phyloP scores from a whole-genome alignment of 2,329 filamentous ascomycete genomes.

The Penicillium sp. region DNA sequence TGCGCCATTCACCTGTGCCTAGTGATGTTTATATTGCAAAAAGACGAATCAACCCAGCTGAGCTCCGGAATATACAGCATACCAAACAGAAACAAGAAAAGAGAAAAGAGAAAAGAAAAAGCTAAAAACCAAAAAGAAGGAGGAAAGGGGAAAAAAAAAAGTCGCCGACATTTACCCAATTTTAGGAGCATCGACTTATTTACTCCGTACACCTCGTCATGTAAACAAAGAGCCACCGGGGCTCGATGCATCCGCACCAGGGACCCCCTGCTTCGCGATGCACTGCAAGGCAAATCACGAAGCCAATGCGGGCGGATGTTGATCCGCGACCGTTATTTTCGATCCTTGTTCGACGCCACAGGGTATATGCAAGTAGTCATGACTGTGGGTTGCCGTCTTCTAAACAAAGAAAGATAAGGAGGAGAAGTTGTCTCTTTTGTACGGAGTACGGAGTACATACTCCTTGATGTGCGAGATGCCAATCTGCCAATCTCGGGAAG shows the following conservation, averaged over 20 bases:
- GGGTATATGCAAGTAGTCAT: not conserved
- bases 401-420: not conserved
- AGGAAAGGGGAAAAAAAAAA: not conserved
- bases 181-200: constrained; percentile 7
- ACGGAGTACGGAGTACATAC: too few species aligned
- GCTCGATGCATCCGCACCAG: not conserved
- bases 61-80: not conserved
- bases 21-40: not conserved
- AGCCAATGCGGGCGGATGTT: not conserved
- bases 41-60: not conserved
- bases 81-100: constrained; percentile 5
- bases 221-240: constrained; percentile 7
- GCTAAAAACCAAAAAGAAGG: constrained; percentile 6
- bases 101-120: constrained; percentile 6
- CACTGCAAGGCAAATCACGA: constrained; percentile 16
- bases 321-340: constrained; percentile 3
- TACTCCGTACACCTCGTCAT: not conserved
- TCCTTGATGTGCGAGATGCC: not conserved
- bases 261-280: constrained; percentile 3
- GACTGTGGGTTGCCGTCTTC: not conserved
- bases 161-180: not conserved
- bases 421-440: not conserved
- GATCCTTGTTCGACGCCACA: not conserved
- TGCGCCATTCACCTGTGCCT: constrained; percentile 7
- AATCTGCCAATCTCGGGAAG: constrained; percentile 4